Base-by-base conservation (phyloP, 2,329 filamentous ascomycete genomes). In the Pseudopithomyces chartarum region DNA sequence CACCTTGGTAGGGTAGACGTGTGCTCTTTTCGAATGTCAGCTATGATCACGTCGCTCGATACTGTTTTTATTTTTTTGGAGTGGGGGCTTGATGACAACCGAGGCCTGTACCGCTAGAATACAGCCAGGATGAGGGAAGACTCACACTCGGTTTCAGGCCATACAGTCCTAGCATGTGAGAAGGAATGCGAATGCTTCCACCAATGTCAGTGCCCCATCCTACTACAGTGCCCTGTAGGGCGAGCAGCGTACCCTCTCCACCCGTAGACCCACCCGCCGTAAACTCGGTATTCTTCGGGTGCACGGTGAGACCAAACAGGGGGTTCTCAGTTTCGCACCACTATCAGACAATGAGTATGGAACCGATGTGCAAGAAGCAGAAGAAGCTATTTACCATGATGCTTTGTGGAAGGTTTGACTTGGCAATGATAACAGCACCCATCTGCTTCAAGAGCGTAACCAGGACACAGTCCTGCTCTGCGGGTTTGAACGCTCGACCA, bases 321-420 rank as follows among this genome's bases (percentile, higher is more conserved):
- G 87, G 84, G 73, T 87, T 87, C 62, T 84, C 76, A 0, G 84
- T 87, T 75, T 87, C 85, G 29, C 83, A 84, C 65, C 75, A 73
- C 84, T 87, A 19, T 81, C 84, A 84, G 68, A 0, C 42, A 11
- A 79, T 81, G 48, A 82, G 76, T 2, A 23, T 15, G 10, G 19
- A 29, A 33, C 12, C 78, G 80, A 1, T 82, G 1, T 83, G 42
- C 11, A 34, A 13, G 19, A 36, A 26, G 19, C 45, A 33, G 36
- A 32, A 19, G 11, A 19, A 2, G 10, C 40, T 23, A 68, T 75
- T 10, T 56, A 82, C 76, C 81, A 85, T 82, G 59, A 84, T 83
- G 54, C 80, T 84, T 82, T 82, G 73, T 76, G 84, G 72, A 80
- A 87, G 3, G 82, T 72, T 89, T 80, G 61, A 81, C 81, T 40